These are phyloP conservation scores for Citrullus amarus DNA, from an alignment of 306 rosid species.

Conservation along the genomic window DNA sequence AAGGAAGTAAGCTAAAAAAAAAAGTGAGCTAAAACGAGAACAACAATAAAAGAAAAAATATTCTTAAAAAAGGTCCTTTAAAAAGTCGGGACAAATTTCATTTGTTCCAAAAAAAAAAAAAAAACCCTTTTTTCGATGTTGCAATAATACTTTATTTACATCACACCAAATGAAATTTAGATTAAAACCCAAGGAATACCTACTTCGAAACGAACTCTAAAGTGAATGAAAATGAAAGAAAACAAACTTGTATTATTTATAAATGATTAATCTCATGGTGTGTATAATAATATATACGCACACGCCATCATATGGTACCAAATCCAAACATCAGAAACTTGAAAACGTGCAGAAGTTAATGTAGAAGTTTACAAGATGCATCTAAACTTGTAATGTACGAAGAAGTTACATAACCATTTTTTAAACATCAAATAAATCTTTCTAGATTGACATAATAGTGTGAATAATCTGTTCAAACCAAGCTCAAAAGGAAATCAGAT, in stretches of 20 bases:
- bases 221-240: slow-evolving; percentile 1
- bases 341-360: neutral
- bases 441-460: neutral
- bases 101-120: too few species aligned
- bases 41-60: too few species aligned
- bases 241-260: slow-evolving; percentile 2
- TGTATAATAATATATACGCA: neutral
- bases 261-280: slow-evolving; percentile 2
- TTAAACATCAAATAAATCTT: slow-evolving; percentile 1
- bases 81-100: too few species aligned
- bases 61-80: too few species aligned
- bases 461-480: slow-evolving; percentile 1
- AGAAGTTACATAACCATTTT: neutral
- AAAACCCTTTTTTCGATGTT: neutral
- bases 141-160: neutral
- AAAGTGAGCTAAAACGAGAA: too few species aligned
- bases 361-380: neutral
- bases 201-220: neutral
- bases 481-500: slow-evolving; percentile 67
- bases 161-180: too few species aligned
- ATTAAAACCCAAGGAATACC: neutral
- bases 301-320: neutral
- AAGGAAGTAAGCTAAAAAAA: too few species aligned
- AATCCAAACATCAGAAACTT: neutral
- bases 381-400: neutral